A percentile compares a stretch with the other conserved stretches of the same genome.
These are phyloP conservation scores for Flaveria linearis DNA, from an alignment of 129 eudicot species.

Conservation along the genomic window DNA sequence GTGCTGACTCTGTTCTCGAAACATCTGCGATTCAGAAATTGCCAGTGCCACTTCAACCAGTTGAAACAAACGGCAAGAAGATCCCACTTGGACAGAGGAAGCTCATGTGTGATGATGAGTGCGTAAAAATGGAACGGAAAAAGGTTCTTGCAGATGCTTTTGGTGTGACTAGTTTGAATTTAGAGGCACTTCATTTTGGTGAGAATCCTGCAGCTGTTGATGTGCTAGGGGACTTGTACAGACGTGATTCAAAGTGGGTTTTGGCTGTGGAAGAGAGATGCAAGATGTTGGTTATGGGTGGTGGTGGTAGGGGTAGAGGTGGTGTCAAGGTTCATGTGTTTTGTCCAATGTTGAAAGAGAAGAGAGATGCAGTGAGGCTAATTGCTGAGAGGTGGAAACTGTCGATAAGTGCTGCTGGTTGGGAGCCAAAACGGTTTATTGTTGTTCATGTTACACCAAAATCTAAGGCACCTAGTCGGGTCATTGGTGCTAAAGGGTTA, in stretches of 20 bases:
- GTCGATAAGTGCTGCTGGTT: conserved; percentile 70
- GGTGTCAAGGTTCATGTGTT: conserved; percentile 79
- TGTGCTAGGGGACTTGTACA: conserved; percentile 57
- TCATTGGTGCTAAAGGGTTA: conserved; percentile 67
- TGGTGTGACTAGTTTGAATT: conserved; percentile 58
- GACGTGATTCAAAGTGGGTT: conserved; percentile 95
- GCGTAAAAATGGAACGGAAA: conserved; percentile 77
- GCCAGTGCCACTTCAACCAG: conserved; percentile 71
- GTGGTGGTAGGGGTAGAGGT: conserved; percentile 72
- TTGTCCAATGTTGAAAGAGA: conserved; percentile 82
- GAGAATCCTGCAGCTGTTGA: conserved; percentile 67
- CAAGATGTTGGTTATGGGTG: conserved; percentile 78
- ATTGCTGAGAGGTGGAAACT: conserved; percentile 97
- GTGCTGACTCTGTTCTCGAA: conserved; percentile 62
- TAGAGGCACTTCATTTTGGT: conserved; percentile 87
- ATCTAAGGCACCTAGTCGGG: conserved; percentile 83
- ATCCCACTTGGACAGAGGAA: conserved; percentile 93
- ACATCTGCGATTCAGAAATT: conserved; percentile 76
- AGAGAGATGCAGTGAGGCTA: conserved; percentile 79
- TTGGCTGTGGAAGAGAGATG: conserved; percentile 89
- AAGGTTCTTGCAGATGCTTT: conserved; percentile 93
- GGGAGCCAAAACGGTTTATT: conserved; percentile 94
- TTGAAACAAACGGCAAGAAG: conserved; percentile 63
- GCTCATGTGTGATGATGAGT: conserved; percentile 86
- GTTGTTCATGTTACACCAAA: conserved; percentile 76